Evolutionary conservation across 2,329 filamentous ascomycete species (phyloP).

Genomic region (Acephala macrosclerotiorum): DNA sequence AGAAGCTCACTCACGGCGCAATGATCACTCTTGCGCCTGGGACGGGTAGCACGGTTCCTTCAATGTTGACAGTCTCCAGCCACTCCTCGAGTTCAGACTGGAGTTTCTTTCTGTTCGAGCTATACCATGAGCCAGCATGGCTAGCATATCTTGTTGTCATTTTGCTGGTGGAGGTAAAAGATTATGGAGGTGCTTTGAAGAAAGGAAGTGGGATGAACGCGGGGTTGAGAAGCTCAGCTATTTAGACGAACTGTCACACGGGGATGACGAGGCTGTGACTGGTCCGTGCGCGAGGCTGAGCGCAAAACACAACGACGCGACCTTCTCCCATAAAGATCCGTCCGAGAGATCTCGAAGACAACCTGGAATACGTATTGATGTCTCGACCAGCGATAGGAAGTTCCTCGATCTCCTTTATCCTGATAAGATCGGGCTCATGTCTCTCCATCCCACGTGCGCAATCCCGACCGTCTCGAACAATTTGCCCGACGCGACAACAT

Average conservation of each 20-base stretch:
- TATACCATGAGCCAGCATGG: slow-evolving; percentile 92
- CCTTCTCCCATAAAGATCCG: not conserved
- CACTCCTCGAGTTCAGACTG: slow-evolving; percentile 75
- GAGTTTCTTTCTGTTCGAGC: slow-evolving; percentile 64
- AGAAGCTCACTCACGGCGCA: slow-evolving; percentile 74
- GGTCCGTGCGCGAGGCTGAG: slow-evolving; percentile 4
- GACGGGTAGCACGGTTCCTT: slow-evolving; percentile 69
- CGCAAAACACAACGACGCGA: too few relatives aligned
- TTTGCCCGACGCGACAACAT: not conserved
- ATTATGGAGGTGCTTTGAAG: not conserved
- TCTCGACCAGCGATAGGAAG: not conserved
- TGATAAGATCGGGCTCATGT: not conserved
- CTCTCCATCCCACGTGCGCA: not conserved
- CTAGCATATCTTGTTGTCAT: slow-evolving; percentile 62
- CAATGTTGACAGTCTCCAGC: slow-evolving; percentile 65
- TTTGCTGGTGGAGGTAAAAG: slow-evolving; percentile 9
- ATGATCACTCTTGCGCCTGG: slow-evolving; percentile 84
- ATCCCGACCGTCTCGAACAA: not conserved
- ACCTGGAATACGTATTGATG: too few relatives aligned
- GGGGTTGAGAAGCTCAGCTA: not conserved
- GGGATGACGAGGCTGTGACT: not conserved
- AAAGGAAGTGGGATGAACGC: not conserved
- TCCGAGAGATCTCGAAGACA: not conserved
- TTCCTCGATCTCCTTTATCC: not conserved
- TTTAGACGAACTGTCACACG: not conserved